phyloP scores from a whole-genome alignment of 2,329 filamentous ascomycete species.

The Colletotrichum tropicale region DNA sequence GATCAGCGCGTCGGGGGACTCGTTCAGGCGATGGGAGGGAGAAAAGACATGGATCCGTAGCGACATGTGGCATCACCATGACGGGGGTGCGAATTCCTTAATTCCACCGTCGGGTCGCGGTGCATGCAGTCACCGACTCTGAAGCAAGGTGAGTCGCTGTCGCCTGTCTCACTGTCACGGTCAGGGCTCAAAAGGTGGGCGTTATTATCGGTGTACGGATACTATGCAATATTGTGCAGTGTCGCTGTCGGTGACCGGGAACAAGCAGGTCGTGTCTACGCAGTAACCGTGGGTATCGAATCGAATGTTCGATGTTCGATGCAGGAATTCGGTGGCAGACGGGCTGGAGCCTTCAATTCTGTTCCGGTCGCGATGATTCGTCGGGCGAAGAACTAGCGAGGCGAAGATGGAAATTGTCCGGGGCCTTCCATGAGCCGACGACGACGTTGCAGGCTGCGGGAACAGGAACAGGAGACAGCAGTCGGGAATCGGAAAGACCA shows the following conservation, averaged over 20 bases:
- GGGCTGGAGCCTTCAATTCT: not conserved
- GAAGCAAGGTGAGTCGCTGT: not conserved
- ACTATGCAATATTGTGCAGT: not conserved
- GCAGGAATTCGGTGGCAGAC: not conserved
- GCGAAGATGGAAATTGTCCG: not conserved
- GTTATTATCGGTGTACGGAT: not conserved
- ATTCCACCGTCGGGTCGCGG: conserved; percentile 7
- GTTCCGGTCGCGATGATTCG: not conserved
- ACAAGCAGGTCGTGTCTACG: not conserved
- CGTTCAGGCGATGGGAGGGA: not conserved
- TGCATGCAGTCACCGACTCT: not conserved
- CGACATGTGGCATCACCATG: conserved; percentile 20
- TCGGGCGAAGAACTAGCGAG: conserved; percentile 5
- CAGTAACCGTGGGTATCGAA: not conserved
- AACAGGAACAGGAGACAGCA: not conserved
- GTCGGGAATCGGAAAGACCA: not conserved
- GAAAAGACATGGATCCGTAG: conserved; percentile 12
- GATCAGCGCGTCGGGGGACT: not conserved
- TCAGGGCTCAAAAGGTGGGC: not conserved
- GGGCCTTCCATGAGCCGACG: not conserved
- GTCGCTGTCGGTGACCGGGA: not conserved
- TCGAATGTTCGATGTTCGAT: not conserved
- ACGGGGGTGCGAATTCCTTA: conserved; percentile 10
- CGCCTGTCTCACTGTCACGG: not conserved
- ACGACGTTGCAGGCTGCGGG: not conserved